Base-by-base conservation (phyloP, 352 stramenopile species). In the Phytophthora cajani region DNA sequence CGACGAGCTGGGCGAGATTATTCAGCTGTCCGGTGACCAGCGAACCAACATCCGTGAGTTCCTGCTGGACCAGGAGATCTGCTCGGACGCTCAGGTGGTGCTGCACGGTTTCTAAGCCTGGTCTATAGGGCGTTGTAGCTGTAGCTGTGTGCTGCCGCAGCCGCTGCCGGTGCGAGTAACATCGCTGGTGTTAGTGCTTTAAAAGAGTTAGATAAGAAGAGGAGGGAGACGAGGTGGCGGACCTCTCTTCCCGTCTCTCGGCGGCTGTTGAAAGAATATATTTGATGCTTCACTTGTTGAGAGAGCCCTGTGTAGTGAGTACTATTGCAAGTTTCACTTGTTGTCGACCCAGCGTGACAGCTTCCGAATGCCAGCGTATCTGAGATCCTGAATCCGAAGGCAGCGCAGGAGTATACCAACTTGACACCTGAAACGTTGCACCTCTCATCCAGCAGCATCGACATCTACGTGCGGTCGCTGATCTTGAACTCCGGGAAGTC, bases 11-110 rank as follows among this genome's bases (percentile, higher is more conserved):
- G 93, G 96, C 58, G 97, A 99, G 78, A 98, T 99, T 74, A 99
- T 99, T 80, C 98, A 99, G 82, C 88, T 99, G 38, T 99, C 95
- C 55, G 98, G 98, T 61, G 98, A 99, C 88, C 98, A 99, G 85
- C 87, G 98, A 78, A 98, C 96, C 53, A 99, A 99, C 87, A 98
- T 99, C 46, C 98, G 98, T 77, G 91, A 98, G 71, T 99, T 99
- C 85, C 88, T 99, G 59, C 88, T 99, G 40, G 97, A 99, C 85
- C 94, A 99, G 85, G 97, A 99, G 84, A 99, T 99, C 79, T 99
- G 97, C 82, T 91, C 92, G 74, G 95, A 97, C 38, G 89, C 95
- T 58, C 92, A 97, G 71, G 91, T 99, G 79, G 96, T 99, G 65
- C 79, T 99, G 60, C 97, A 99, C 84, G 96, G 97, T 98, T 99